phyloP scores from a whole-genome alignment of 345 rosid species.

The Euphorbia peplus region DNA sequence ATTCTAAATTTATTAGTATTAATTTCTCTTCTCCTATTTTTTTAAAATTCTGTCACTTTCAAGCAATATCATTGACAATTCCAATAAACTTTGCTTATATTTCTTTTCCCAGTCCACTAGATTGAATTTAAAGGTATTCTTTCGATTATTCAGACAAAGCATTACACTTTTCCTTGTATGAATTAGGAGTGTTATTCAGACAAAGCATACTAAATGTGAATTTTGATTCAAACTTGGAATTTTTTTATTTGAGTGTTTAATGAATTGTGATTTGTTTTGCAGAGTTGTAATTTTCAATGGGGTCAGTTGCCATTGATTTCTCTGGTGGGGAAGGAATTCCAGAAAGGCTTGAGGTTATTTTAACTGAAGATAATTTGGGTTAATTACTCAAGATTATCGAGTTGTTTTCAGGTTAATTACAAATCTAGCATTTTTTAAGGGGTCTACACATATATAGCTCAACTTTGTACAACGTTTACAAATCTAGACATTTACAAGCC shows the following conservation, averaged over 20 bases:
- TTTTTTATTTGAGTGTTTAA: too few relatives aligned
- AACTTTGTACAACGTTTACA: too few relatives aligned
- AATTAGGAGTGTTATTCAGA: background rate
- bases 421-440: too few relatives aligned
- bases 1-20: too few relatives aligned
- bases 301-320: background rate
- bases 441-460: too few relatives aligned
- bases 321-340: constrained; percentile 15
- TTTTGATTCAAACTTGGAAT: too few relatives aligned
- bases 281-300: background rate
- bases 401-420: too few relatives aligned
- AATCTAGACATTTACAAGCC: too few relatives aligned
- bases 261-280: too few relatives aligned
- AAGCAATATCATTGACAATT: background rate
- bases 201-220: background rate
- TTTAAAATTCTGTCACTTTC: background rate
- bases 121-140: background rate
- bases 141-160: too few relatives aligned
- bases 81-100: background rate
- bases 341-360: constrained; percentile 38
- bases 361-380: background rate
- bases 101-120: background rate
- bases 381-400: background rate
- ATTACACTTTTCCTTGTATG: background rate
- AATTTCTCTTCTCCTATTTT: too few relatives aligned